phyloP scores from a whole-genome alignment of 1,139 yeast species.

The Taiozyma sp. region DNA sequence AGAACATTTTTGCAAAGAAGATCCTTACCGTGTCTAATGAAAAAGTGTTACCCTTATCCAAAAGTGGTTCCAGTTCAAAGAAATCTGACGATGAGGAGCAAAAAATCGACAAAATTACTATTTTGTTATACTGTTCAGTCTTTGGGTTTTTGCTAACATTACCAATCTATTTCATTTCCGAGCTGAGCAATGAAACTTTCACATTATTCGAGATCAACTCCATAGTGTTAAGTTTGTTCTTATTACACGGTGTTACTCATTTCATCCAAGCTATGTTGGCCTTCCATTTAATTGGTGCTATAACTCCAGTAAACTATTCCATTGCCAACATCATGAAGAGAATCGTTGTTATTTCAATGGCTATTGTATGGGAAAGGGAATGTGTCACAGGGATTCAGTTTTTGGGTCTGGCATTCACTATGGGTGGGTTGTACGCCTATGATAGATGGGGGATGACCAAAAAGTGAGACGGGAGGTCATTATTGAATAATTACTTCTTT shows the following conservation, averaged over 20 bases:
- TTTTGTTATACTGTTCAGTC: conserved; percentile 77
- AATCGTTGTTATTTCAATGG: conserved; percentile 76
- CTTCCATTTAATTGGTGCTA: conserved; percentile 80
- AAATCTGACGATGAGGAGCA: conserved; percentile 21
- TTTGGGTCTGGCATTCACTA: conserved; percentile 66
- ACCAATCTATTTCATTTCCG: conserved; percentile 71
- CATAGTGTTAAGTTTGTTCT: conserved; percentile 33
- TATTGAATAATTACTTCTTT: neutral
- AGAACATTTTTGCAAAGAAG: conserved; percentile 86
- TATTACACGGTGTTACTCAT: conserved; percentile 73
- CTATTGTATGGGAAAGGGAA: conserved; percentile 77
- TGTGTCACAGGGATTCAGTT: conserved; percentile 51
- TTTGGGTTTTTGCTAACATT: conserved; percentile 76
- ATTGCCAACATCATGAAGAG: conserved; percentile 88
- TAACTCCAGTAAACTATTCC: conserved; percentile 86
- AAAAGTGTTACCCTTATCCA: conserved; percentile 1
- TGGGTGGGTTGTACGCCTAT: conserved; percentile 57
- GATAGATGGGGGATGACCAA: conserved; percentile 65
- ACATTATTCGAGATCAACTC: conserved; percentile 35
- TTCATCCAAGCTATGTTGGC: conserved; percentile 84
- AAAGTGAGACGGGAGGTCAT: conserved; percentile 5
- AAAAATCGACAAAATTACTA: conserved; percentile 72
- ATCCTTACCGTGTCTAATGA: conserved; percentile 52
- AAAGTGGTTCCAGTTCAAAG: neutral
- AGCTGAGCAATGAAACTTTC: conserved; percentile 36